These are phyloP conservation scores for Lindgomyces ingoldianus DNA, from an alignment of 495 filamentous ascomycete species.

Conservation along the genomic window DNA sequence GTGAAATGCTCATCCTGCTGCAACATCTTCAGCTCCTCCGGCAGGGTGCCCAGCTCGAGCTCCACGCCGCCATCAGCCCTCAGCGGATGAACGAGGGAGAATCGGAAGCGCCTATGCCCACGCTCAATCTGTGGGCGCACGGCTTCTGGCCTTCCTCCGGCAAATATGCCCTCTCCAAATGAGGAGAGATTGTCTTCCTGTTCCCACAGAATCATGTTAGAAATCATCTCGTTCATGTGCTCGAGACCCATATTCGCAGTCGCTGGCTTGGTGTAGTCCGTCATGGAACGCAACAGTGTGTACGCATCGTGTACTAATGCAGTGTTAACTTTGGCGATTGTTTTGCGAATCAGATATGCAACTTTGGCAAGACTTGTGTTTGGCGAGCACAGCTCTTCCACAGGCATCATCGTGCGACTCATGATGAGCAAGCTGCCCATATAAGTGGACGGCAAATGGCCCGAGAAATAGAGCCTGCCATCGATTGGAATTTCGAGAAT, in stretches of 20 bases:
- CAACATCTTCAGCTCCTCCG: slow-evolving; percentile 44
- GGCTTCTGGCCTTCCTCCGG: slow-evolving; percentile 36
- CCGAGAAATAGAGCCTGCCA: slow-evolving; percentile 42
- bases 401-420: slow-evolving; percentile 38
- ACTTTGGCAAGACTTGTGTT: slow-evolving; percentile 39
- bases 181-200: slow-evolving; percentile 31
- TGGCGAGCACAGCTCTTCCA: slow-evolving; percentile 40
- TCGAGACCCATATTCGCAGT: slow-evolving; percentile 37
- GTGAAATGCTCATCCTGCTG: slow-evolving; percentile 2
- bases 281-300: slow-evolving; percentile 38
- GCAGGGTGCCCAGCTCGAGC: slow-evolving; percentile 40
- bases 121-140: slow-evolving; percentile 43
- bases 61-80: slow-evolving; percentile 45
- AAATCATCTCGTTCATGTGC: slow-evolving; percentile 1
- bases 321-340: slow-evolving; percentile 33
- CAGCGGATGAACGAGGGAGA: slow-evolving; percentile 42
- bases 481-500: slow-evolving; percentile 45
- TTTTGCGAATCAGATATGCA: slow-evolving; percentile 37
- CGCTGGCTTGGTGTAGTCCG: slow-evolving; percentile 36
- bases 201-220: not conserved
- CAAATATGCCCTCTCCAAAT: slow-evolving; percentile 43
- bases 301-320: slow-evolving; percentile 44
- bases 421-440: slow-evolving; percentile 44
- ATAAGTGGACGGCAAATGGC: slow-evolving; percentile 40
- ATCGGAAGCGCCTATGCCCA: slow-evolving; percentile 36